A percentile compares a stretch with the other conserved stretches of the same genome.
These are phyloP conservation scores for Sordariomycetes sp. DNA, from an alignment of 2,329 filamentous ascomycete species.

Conservation along the genomic window DNA sequence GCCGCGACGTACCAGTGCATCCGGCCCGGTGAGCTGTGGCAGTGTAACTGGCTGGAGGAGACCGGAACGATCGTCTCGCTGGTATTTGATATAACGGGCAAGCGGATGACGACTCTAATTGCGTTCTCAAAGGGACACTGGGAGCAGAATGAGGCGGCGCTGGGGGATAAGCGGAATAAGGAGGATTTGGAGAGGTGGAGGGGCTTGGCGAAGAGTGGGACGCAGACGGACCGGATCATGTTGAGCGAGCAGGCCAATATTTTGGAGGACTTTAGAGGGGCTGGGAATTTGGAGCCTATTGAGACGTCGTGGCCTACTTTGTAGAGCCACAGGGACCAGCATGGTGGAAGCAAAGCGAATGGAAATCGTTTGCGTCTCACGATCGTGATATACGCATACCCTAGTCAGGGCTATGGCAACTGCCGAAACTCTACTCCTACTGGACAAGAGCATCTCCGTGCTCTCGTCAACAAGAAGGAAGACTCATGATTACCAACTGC, in stretches of 20 bases:
- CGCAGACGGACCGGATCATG: constrained; percentile 33
- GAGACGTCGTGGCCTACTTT: constrained; percentile 7
- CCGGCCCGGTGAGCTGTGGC: constrained; percentile 42
- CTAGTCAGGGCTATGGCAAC: too few relatives aligned
- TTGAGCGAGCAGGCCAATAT: constrained; percentile 40
- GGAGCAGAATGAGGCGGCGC: constrained; percentile 32
- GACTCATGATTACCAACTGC: too few relatives aligned
- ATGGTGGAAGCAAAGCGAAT: too few relatives aligned
- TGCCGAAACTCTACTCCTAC: too few relatives aligned
- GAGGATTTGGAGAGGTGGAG: constrained; percentile 38
- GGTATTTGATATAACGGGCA: constrained; percentile 37
- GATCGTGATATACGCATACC: too few relatives aligned
- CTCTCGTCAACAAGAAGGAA: too few relatives aligned
- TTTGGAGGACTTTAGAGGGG: constrained; percentile 32
- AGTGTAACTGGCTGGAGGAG: constrained; percentile 47
- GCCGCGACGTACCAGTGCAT: constrained; percentile 42
- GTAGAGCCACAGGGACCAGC: background rate
- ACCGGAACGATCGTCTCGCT: constrained; percentile 42
- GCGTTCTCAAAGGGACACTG: constrained; percentile 43
- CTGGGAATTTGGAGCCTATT: constrained; percentile 31
- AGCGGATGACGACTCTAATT: constrained; percentile 35
- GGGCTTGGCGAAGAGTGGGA: constrained; percentile 30
- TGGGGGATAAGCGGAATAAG: constrained; percentile 40
- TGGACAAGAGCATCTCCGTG: too few relatives aligned
- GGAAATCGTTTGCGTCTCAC: too few relatives aligned